Evolutionary conservation across 768 basidiomycete genomes (phyloP), one percentile per base, ranked within the genome.

Genomic region (Boletus reticulatus): DNA sequence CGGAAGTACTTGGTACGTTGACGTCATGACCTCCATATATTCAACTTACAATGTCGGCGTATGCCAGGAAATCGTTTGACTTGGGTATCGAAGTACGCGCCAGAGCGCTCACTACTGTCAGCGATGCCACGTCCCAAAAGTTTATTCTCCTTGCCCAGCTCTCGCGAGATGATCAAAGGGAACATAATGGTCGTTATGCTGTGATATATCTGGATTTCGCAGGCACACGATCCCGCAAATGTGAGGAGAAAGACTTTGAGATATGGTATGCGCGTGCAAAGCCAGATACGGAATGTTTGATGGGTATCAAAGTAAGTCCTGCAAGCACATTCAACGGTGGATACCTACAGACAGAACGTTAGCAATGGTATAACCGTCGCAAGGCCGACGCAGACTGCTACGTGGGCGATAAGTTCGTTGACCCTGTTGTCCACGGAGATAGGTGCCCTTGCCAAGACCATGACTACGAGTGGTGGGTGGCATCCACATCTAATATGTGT

Each of bases 71-170:
- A 53, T 74, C 78, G 13, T 85, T 90, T 57, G 72, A 88, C 13
- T 73, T 95, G 49, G 90, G 84, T 3, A 69, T 90, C 55, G 85
- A 75, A 29, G 58, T 98, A 6, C 85, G 88, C 20, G 86, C 92
- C 0, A 79, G 84, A 9, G 84, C 84, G 0, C 75, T 99, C n/a
- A 85, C 89, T 41, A 97, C 94, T 4, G 81, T 98, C 6, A 92
- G 93, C 0, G 97, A 99, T 62, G 93, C 93, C 13, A 98, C 97
- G 0, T 95, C 93, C 0, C 96, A 97, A 68, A 98, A 96, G 72
- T 98, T 98, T 76, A 67, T 98, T 10, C 78, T 99, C 9, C 79
- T 97, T 24, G 97, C 89, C 6, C 86, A 88, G 56, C 78, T 94
- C 13, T 75, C 83, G 3, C 82, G 85, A 20, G 71, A 78, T 13